phyloP scores from a whole-genome alignment of 1,284 basidiomycete species.

The Marasmius oreades region DNA sequence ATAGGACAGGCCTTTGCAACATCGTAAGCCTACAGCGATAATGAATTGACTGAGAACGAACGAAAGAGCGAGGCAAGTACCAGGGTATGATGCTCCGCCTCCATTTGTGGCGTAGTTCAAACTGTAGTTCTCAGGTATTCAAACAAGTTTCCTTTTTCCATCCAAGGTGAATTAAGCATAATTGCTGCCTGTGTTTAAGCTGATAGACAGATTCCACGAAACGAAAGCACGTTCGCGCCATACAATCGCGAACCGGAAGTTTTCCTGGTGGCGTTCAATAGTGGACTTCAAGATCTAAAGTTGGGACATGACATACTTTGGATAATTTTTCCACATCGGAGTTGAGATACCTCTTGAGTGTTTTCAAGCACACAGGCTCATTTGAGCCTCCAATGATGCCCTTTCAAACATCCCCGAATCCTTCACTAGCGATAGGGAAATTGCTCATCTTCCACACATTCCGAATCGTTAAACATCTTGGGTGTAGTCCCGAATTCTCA shows the following conservation, averaged over 20 bases:
- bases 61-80: constrained; percentile 13
- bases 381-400: neutral
- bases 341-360: neutral
- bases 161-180: constrained; percentile 24
- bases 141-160: constrained; percentile 31
- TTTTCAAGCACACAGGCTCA: constrained; percentile 4
- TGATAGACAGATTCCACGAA: neutral
- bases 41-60: neutral
- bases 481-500: neutral
- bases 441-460: neutral
- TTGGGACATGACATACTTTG: neutral
- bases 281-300: neutral
- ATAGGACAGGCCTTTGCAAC: neutral
- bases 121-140: constrained; percentile 23
- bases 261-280: neutral
- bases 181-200: neutral
- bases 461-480: neutral
- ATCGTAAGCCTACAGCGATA: neutral
- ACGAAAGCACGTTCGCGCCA: neutral
- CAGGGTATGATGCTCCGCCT: constrained; percentile 20
- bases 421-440: neutral
- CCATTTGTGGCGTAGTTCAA: constrained; percentile 1
- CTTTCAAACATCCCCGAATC: constrained; percentile 1
- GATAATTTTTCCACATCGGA: constrained; percentile 4
- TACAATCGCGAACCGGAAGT: neutral